phyloP scores from a whole-genome alignment of 1,284 basidiomycete genomes.

The Sporisorium exsertum region DNA sequence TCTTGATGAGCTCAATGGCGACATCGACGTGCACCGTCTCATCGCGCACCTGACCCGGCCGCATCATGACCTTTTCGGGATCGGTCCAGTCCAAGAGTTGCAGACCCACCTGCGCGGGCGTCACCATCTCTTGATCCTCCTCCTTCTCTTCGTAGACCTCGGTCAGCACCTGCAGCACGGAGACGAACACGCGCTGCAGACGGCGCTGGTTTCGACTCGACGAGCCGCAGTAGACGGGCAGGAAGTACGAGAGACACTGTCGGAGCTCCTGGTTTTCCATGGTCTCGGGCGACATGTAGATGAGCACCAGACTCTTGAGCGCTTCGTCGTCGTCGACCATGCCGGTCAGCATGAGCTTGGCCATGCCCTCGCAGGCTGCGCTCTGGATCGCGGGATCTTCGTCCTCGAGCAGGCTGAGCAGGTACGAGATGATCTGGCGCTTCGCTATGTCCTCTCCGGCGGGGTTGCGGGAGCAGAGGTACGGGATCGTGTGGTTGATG shows the following conservation, averaged over 20 bases:
- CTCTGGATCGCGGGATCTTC: slow-evolving; percentile 79
- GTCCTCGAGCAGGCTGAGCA: slow-evolving; percentile 73
- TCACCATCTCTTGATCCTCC: slow-evolving; percentile 82
- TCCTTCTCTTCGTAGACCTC: slow-evolving; percentile 80
- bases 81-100: slow-evolving; percentile 95
- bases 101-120: slow-evolving; percentile 81
- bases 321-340: slow-evolving; percentile 71
- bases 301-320: slow-evolving; percentile 80
- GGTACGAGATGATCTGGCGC: slow-evolving; percentile 60
- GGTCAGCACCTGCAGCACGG: slow-evolving; percentile 78
- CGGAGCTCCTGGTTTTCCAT: slow-evolving; percentile 85
- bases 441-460: slow-evolving; percentile 55
- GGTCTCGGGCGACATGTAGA: slow-evolving; percentile 90
- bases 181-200: slow-evolving; percentile 84
- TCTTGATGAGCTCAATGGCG: slow-evolving; percentile 79
- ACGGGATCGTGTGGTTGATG: slow-evolving; percentile 86
- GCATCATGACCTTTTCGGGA: slow-evolving; percentile 81
- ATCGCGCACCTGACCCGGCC: slow-evolving; percentile 70
- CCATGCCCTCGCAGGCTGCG: slow-evolving; percentile 82
- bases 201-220: slow-evolving; percentile 81
- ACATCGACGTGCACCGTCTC: slow-evolving; percentile 81
- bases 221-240: slow-evolving; percentile 92
- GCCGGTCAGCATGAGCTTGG: slow-evolving; percentile 89
- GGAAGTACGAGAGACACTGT: slow-evolving; percentile 95
- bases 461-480: slow-evolving; percentile 73